Percentiles rank a stretch among this genome's conserved stretches.
Conservation (phyloP, 2,329 filamentous ascomycete species). For the Cercospora sojina region DNA sequence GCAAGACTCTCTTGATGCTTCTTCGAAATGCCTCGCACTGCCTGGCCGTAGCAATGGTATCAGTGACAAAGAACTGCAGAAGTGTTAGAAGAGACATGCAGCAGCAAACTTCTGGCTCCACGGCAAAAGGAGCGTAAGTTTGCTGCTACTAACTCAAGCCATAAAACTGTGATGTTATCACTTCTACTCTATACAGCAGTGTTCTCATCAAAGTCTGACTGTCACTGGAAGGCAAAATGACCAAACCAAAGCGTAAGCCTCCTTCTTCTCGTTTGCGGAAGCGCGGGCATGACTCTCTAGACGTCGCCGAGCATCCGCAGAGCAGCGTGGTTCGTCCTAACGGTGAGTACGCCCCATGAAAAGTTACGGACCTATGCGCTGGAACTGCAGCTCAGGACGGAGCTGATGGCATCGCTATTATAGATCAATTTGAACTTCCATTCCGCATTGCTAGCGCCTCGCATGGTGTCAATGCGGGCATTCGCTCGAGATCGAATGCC, state of each 20-base stretch:
- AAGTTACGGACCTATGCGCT: not conserved
- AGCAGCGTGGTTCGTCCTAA: not conserved
- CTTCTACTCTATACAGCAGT: not conserved
- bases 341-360: not conserved
- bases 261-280: not conserved
- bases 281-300: not conserved
- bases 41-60: not conserved
- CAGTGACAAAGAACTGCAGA: not conserved
- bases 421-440: not conserved
- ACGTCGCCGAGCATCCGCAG: not conserved
- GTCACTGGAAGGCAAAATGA: not conserved
- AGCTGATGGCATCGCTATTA: not conserved
- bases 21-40: not conserved
- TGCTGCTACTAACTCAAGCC: not conserved
- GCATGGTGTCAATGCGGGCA: not conserved
- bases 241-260: not conserved
- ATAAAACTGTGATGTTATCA: not conserved
- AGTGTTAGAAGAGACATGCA: not conserved
- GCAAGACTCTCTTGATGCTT: not conserved
- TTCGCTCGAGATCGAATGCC: not conserved
- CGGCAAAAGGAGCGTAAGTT: not conserved
- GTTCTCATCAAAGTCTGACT: not conserved
- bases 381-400: rapidly evolving
- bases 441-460: not conserved
- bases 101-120: not conserved